These are phyloP conservation scores for Xerocomus amazonicus DNA, from an alignment of 1,284 basidiomycete species.

Conservation along the genomic window DNA sequence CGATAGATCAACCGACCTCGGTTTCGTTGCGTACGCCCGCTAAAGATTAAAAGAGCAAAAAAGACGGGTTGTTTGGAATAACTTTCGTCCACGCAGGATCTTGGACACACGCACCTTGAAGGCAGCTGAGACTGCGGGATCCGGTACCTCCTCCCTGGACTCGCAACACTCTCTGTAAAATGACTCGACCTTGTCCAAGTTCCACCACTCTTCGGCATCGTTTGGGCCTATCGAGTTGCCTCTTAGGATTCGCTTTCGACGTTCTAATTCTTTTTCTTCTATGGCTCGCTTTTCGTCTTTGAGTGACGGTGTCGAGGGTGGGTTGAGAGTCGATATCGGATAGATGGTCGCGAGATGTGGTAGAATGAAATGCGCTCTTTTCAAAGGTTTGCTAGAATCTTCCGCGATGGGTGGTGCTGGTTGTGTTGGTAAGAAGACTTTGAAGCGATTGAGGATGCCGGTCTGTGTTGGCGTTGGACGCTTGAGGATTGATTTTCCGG, in stretches of 20 bases:
- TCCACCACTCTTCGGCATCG: conserved; percentile 67
- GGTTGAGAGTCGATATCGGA: conserved; percentile 77
- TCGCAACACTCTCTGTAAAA: conserved; percentile 81
- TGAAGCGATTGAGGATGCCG: conserved; percentile 70
- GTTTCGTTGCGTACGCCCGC: conserved; percentile 51
- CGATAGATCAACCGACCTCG: conserved; percentile 74
- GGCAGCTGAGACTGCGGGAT: conserved; percentile 62
- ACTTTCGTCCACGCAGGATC: too few species aligned
- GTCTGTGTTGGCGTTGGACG: conserved; percentile 66
- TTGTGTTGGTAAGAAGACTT: conserved; percentile 35
- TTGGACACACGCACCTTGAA: conserved; percentile 52
- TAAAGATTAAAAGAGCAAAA: conserved; percentile 21
- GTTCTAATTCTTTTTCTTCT: conserved; percentile 64
- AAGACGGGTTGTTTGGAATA: neutral
- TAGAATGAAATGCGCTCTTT: conserved; percentile 82
- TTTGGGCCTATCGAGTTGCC: conserved; percentile 42
- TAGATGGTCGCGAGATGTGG: conserved; percentile 81
- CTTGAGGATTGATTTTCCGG: conserved; percentile 76
- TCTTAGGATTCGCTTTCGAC: conserved; percentile 58
- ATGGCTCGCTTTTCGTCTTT: conserved; percentile 71
- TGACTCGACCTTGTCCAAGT: conserved; percentile 72
- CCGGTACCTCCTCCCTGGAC: conserved; percentile 69
- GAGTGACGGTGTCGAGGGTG: conserved; percentile 71
- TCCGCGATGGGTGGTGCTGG: conserved; percentile 24
- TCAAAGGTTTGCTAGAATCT: conserved; percentile 55